phyloP scores from a whole-genome alignment of 23 red algal species.

The Gracilaria caudata region DNA sequence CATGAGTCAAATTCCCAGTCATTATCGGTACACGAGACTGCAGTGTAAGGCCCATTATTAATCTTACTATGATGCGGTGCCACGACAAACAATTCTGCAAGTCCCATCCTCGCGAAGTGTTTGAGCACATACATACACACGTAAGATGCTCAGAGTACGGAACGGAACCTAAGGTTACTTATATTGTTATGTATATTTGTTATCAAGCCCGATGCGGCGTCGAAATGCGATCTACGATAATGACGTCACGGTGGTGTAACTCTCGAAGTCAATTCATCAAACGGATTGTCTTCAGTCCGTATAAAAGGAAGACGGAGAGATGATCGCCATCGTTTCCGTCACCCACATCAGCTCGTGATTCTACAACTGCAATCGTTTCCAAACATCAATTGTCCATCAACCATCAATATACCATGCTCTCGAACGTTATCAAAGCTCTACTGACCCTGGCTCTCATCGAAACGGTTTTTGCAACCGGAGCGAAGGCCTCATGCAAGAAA shows the following conservation, averaged over 20 bases:
- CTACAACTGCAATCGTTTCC: not conserved
- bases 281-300: not conserved
- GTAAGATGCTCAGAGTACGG: not conserved
- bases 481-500: not conserved
- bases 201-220: no score
- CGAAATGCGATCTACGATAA: not conserved
- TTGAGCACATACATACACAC: not conserved
- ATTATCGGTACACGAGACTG: no score
- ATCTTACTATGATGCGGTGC: not conserved
- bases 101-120: not conserved
- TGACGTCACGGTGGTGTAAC: not conserved
- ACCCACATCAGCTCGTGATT: no score
- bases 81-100: not conserved
- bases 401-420: not conserved
- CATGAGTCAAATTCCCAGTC: no score
- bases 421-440: not conserved
- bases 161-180: not conserved
- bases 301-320: not conserved
- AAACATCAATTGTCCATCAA: not conserved
- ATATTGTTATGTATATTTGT: no score
- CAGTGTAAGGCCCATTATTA: not conserved
- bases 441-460: not conserved
- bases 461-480: not conserved
- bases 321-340: no score
- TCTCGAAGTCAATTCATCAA: not conserved